These are phyloP conservation scores for Stevia rebaudiana DNA, from an alignment of 140 eudicot species.

Conservation along the genomic window DNA sequence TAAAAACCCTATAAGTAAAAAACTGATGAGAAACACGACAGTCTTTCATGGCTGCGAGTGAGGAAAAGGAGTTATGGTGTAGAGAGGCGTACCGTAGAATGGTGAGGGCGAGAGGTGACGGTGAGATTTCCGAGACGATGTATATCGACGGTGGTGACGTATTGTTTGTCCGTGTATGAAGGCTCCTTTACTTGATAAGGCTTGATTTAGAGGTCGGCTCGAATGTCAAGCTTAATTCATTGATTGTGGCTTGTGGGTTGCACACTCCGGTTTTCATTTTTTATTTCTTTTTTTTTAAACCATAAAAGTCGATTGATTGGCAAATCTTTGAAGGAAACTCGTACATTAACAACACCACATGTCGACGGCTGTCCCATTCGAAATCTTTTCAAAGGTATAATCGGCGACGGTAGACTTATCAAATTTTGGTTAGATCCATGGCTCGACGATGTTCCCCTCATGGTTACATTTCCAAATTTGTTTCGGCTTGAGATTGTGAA, in stretches of 20 bases:
- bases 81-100: slow-evolving; percentile 11
- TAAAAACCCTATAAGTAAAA: slow-evolving; percentile 14
- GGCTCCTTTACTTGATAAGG: not conserved
- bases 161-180: slow-evolving; percentile 10
- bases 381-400: too few species aligned
- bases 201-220: not conserved
- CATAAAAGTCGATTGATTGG: too few species aligned
- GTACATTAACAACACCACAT: too few species aligned
- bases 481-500: too few species aligned
- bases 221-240: not conserved
- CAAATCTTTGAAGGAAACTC: too few species aligned
- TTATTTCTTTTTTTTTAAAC: too few species aligned
- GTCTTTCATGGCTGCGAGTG: slow-evolving; percentile 24
- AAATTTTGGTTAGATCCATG: too few species aligned
- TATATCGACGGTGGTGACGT: slow-evolving; percentile 13
- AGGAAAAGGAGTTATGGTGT: not conserved
- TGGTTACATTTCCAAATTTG: too few species aligned
- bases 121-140: not conserved
- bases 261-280: slow-evolving; percentile 11
- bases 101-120: slow-evolving; percentile 18
- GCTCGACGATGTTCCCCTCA: too few species aligned
- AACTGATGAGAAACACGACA: slow-evolving; percentile 19
- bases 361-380: too few species aligned
- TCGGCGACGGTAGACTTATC: too few species aligned
- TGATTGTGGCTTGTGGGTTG: not conserved